Evolutionary conservation across 129 eudicot species (phyloP), one percentile per base, ranked within the genome.

Genomic region (Centella asiatica): DNA sequence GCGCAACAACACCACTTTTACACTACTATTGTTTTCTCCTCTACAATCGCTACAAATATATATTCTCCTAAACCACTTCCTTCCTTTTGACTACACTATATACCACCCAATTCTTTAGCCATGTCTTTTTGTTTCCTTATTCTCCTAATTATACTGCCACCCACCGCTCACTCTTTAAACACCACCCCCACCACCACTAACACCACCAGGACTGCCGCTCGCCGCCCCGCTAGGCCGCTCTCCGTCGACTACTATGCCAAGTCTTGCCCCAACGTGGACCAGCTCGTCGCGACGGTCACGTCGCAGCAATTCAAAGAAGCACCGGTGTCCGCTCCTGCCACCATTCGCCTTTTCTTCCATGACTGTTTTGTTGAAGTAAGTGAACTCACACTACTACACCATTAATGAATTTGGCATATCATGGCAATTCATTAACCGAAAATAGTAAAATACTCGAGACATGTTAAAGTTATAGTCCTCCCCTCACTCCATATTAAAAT

Each of bases 261-360:
- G 64, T 56, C 92, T 0, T 89, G 95, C 79, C 95, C 95, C 27
- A 77, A 74, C 34, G 77, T 89, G 15, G 97, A 89, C 33, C 81
- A 83, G 65, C 86, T 89, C 20, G 83, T 89, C 5, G 72, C 65
- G 5, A 80, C 81, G 14, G 69, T 89, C 53, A 81, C 95, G 32
- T 66, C 92, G 0, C 82, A 78, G 26, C 86, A 69, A 57, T 81
- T 83, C 65, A 78, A 70, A 46, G 79, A 71, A 2, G 68, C 88
- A 0, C 97, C 97, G 3, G 67, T 80, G 34, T 77, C 83, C 0
- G 97, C 72, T 31, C 92, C 97, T 1, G 92, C 95, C 65, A 80
- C 89, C 55, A 89, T 89, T 70, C 95, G 95, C 36, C 88, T 89
- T 53, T 89, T 89, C 83, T 89, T 89, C 76, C 97, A 89, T 34